Percentiles rank a stretch among this genome's conserved stretches.
Conservation (phyloP, 1,284 basidiomycete genomes). For the Grifola frondosa region DNA sequence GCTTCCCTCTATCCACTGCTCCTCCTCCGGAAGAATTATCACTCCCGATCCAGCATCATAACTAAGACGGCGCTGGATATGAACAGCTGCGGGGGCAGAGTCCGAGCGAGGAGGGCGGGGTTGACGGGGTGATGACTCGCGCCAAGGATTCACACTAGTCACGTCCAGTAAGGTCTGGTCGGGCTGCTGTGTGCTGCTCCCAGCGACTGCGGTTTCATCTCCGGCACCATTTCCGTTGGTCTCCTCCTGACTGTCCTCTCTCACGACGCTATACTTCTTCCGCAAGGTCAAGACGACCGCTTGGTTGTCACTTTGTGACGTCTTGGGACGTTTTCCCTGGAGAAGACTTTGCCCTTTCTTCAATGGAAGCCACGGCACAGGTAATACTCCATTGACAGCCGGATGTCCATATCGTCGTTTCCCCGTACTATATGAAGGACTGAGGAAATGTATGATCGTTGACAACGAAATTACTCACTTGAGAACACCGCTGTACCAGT, state of each 20-base stretch:
- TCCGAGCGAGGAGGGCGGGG: slow-evolving; percentile 22
- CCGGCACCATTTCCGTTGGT: slow-evolving; percentile 13
- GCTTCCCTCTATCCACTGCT: slow-evolving; percentile 61
- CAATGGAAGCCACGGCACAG: slow-evolving; percentile 88
- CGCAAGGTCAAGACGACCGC: slow-evolving; percentile 22
- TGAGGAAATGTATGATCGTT: neutral
- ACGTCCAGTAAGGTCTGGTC: slow-evolving; percentile 17
- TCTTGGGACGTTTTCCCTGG: slow-evolving; percentile 14
- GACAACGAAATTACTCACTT: slow-evolving; percentile 64
- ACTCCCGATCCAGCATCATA: slow-evolving; percentile 81
- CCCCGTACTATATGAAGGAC: slow-evolving; percentile 62
- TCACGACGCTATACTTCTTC: slow-evolving; percentile 53
- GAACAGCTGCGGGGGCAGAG: slow-evolving; percentile 18
- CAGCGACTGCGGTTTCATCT: neutral
- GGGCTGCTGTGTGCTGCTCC: slow-evolving; percentile 16
- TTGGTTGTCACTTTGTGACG: slow-evolving; percentile 13
- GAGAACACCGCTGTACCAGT: slow-evolving; percentile 87
- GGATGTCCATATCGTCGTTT: slow-evolving; percentile 89
- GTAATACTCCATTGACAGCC: slow-evolving; percentile 83
- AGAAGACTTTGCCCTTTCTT: slow-evolving; percentile 76
- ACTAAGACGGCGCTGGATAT: slow-evolving; percentile 61
- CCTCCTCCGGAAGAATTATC: slow-evolving; percentile 80
- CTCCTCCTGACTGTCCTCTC: slow-evolving; percentile 25
- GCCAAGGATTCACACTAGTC: slow-evolving; percentile 64
- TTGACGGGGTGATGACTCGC: slow-evolving; percentile 35